These are phyloP conservation scores for Paraphaeosphaeria sporulosa DNA, from an alignment of 2,329 filamentous ascomycete genomes.

Conservation along the genomic window DNA sequence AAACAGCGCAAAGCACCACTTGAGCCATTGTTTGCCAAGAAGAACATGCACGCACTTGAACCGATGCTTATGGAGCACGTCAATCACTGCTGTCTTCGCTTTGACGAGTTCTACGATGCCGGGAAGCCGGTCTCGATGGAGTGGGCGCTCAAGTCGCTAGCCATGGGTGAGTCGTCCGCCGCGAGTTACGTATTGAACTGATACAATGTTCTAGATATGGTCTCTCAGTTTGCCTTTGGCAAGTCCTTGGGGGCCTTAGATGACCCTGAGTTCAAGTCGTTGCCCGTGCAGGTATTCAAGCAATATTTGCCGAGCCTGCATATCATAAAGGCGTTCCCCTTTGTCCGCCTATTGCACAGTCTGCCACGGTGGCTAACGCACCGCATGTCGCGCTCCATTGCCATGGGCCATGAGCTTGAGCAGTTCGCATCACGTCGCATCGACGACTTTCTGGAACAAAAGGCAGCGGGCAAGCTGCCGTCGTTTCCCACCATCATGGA, in stretches of 20 bases:
- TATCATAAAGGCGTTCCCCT: background rate
- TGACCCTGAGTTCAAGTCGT: background rate
- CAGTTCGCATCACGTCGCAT: background rate
- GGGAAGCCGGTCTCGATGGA: background rate
- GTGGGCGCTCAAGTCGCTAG: background rate
- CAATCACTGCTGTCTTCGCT: background rate
- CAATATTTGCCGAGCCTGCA: background rate
- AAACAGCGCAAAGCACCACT: background rate
- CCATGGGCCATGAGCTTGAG: background rate
- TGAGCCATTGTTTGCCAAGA: background rate
- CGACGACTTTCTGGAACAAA: background rate
- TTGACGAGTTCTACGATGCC: background rate
- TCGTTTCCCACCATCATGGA: background rate
- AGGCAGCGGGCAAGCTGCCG: background rate
- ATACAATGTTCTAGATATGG: background rate
- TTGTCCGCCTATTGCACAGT: background rate
- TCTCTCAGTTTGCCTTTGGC: background rate
- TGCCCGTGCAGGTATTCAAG: background rate
- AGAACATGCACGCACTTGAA: background rate
- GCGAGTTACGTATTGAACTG: background rate
- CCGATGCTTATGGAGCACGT: background rate
- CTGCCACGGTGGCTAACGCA: background rate
- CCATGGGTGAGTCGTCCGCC: background rate
- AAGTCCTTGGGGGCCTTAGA: background rate
- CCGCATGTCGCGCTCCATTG: background rate